These are phyloP conservation scores for Agaricus sinodeliciosus DNA, from an alignment of 768 basidiomycete species.

Conservation along the genomic window DNA sequence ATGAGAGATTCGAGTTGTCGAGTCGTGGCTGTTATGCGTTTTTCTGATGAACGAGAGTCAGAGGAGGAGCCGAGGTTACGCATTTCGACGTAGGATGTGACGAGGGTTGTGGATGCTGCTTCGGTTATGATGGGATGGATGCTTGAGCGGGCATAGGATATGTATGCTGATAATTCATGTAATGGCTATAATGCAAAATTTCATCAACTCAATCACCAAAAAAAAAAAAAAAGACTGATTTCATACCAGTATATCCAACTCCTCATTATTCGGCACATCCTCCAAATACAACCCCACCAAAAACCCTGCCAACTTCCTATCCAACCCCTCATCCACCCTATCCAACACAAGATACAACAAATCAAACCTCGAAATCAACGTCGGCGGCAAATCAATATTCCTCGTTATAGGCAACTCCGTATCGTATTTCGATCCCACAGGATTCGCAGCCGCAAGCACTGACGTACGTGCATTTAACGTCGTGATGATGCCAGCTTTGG, in stretches of 20 bases:
- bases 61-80: slow-evolving; percentile 69
- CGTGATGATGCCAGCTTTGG: slow-evolving; percentile 98
- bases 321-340: slow-evolving; percentile 83
- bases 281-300: slow-evolving; percentile 92
- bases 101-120: slow-evolving; percentile 78
- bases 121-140: slow-evolving; percentile 85
- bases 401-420: slow-evolving; percentile 85
- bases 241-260: slow-evolving; percentile 71
- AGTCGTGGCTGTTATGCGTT: slow-evolving; percentile 96
- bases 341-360: slow-evolving; percentile 93
- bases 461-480: slow-evolving; percentile 98
- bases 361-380: slow-evolving; percentile 96
- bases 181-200: slow-evolving; percentile 63
- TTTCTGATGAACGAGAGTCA: slow-evolving; percentile 83
- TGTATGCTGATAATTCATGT: slow-evolving; percentile 88
- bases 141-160: slow-evolving; percentile 84
- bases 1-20: slow-evolving; percentile 97
- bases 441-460: slow-evolving; percentile 95
- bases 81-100: slow-evolving; percentile 87
- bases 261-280: slow-evolving; percentile 65
- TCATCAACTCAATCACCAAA: neutral
- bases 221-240: slow-evolving; percentile 9
- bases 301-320: slow-evolving; percentile 86
- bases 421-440: slow-evolving; percentile 94
- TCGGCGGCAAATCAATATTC: slow-evolving; percentile 97